Evolutionary conservation across 768 basidiomycete species (phyloP).

Genomic region (Crepidotus variabilis): DNA sequence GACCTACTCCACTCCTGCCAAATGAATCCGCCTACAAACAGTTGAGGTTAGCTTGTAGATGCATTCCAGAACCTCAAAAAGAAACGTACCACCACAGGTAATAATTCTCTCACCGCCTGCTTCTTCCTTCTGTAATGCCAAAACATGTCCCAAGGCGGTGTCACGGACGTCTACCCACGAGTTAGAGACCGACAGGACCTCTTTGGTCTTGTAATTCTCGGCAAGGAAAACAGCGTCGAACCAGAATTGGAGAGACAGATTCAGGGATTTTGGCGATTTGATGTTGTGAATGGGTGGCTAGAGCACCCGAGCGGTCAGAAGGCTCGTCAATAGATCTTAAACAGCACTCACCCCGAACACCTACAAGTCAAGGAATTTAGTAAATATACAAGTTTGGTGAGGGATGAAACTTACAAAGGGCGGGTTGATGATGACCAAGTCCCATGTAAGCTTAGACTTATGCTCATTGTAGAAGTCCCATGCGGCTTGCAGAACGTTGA

Average conservation of each 20-base stretch:
- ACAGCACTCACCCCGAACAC: too few relatives aligned
- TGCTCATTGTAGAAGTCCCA: slow-evolving; percentile 34
- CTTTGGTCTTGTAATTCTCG: slow-evolving; percentile 13
- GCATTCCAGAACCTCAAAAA: neutral
- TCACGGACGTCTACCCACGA: slow-evolving; percentile 54
- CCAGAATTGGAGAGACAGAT: slow-evolving; percentile 30
- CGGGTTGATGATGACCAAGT: slow-evolving; percentile 47
- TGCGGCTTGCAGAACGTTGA: slow-evolving; percentile 25
- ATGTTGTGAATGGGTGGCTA: slow-evolving; percentile 44
- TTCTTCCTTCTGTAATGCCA: slow-evolving; percentile 44
- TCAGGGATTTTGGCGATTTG: slow-evolving; percentile 28
- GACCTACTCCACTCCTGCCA: slow-evolving; percentile 36
- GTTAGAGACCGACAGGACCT: slow-evolving; percentile 14
- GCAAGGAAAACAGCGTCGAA: slow-evolving; percentile 23
- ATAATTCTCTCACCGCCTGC: slow-evolving; percentile 60
- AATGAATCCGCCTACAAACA: slow-evolving; percentile 15
- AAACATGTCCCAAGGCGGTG: slow-evolving; percentile 50
- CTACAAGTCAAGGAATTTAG: too few relatives aligned
- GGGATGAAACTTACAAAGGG: slow-evolving; percentile 35
- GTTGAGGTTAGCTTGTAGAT: neutral
- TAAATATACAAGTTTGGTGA: too few relatives aligned
- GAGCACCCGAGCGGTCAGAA: neutral
- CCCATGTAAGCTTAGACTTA: too few relatives aligned
- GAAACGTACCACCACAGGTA: neutral
- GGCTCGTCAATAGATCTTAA: neutral